Base-by-base conservation (phyloP, 495 filamentous ascomycete genomes). In the Penicillium desertorum region DNA sequence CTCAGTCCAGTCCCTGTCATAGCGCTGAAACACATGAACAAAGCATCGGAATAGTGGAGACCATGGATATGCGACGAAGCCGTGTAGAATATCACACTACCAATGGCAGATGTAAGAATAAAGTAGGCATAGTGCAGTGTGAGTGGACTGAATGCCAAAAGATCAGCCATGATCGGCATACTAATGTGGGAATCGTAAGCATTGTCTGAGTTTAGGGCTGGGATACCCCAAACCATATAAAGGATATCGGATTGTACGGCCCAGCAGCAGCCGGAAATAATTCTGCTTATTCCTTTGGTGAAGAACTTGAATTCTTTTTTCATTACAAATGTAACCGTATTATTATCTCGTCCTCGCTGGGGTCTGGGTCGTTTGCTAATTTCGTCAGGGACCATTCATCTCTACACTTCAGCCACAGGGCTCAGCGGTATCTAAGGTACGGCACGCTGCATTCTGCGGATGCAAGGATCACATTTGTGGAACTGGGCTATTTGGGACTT, bases 1-100 rank as follows among this genome's bases (percentile, higher is more conserved):
- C 86, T 89, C 22, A 91, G 71, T 1, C 88, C 88, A 27, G 91
- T 85, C 50, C 86, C 79, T 11, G 89, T 92, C 81, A 93, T 91
- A 27, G 90, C 89, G 61, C 83, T 88, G 51, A 88, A 82, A 46
- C 82, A 79, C 44, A 94, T 75, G 66, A 92, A 96, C 19, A 95
- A 74, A 23, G 84, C 81, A 68, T 95, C 88, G 16, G 81, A 81
- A 75, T 90, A 95, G 56, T 76, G 78, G 60, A 95, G 80, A 60
- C 79, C 86, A 30, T 73, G 68, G 32, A 73, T 65, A 19, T 83
- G 83, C 20, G 74, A 80, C 3, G 87, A 85, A 12, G 82, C 80
- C 36, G 79, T 83, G 83, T 85, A 93, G 71, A 94, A 89, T 58
- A 94, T 80, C 46, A 87, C 58, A 49, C 87, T 89, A 32, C 79